A percentile compares a stretch with the other conserved stretches of the same genome.
Conservation (phyloP, 495 filamentous ascomycete genomes). For the Coniosporium apollinis region DNA sequence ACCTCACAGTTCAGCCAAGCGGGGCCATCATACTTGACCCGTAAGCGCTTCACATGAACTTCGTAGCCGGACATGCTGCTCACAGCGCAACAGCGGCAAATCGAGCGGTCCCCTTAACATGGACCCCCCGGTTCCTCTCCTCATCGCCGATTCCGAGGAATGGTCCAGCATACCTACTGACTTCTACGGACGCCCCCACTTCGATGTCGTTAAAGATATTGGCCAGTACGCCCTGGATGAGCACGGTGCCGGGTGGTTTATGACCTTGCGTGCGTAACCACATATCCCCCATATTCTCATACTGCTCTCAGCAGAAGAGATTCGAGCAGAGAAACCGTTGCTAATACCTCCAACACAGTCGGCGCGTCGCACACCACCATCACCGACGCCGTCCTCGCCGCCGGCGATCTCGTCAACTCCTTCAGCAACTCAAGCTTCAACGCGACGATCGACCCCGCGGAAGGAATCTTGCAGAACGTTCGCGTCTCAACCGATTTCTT, state of each 20-base stretch:
- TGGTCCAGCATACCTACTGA: conserved; percentile 30
- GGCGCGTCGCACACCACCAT: conserved; percentile 36
- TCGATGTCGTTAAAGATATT: conserved; percentile 31
- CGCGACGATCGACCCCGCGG: conserved; percentile 17
- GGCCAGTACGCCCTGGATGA: conserved; percentile 11
- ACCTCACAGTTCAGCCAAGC: conserved; percentile 20
- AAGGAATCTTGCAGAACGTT: conserved; percentile 12
- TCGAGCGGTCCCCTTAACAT: conserved; percentile 32
- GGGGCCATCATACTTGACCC: conserved; percentile 33
- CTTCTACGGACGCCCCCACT: conserved; percentile 35
- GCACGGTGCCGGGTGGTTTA: conserved; percentile 30
- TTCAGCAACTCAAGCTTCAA: conserved; percentile 34
- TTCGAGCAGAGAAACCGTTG: no score
- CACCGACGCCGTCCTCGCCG: conserved; percentile 36
- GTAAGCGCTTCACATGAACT: no score
- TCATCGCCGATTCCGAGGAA: conserved; percentile 33
- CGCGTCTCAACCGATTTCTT: conserved; percentile 11
- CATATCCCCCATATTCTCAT: not conserved
- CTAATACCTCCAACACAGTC: no score
- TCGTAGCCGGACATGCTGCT: no score
- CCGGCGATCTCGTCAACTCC: conserved; percentile 31
- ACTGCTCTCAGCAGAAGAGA: conserved; percentile 1
- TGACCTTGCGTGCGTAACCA: conserved; percentile 22
- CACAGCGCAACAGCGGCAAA: no score
- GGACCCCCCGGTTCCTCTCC: conserved; percentile 30